A percentile compares a stretch with the other conserved stretches of the same genome.
These are phyloP conservation scores for Stereocaulon alpinum DNA, from an alignment of 495 filamentous ascomycete genomes.

Conservation along the genomic window DNA sequence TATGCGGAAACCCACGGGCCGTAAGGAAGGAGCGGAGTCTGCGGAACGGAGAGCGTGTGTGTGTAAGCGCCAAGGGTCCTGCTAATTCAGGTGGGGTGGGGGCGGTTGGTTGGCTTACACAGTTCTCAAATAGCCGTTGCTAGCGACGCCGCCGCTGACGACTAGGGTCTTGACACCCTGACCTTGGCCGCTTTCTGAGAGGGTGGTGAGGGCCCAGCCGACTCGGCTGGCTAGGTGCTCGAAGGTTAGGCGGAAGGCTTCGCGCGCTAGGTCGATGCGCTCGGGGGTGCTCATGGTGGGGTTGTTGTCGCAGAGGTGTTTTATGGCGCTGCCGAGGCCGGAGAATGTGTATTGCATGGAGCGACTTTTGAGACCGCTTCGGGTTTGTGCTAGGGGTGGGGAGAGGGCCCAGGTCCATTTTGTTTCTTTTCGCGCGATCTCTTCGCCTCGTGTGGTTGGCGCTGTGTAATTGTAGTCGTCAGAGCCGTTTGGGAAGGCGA, in stretches of 20 bases:
- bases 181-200: constrained; percentile 14
- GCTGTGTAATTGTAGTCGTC: constrained; percentile 45
- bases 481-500: constrained; percentile 56
- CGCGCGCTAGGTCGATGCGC: constrained; percentile 53
- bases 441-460: constrained; percentile 42
- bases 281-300: constrained; percentile 33
- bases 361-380: constrained; percentile 21
- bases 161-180: constrained; percentile 52
- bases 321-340: constrained; percentile 46
- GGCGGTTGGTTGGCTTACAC: constrained; percentile 33
- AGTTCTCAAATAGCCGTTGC: constrained; percentile 63
- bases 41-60: neutral
- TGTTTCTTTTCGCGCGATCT: constrained; percentile 33
- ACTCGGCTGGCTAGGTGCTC: constrained; percentile 74
- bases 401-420: constrained; percentile 48
- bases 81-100: neutral
- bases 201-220: constrained; percentile 49
- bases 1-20: constrained; percentile 47
- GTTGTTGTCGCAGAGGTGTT: constrained; percentile 33
- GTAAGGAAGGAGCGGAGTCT: constrained; percentile 49
- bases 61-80: neutral
- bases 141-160: constrained; percentile 80
- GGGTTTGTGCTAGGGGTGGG: constrained; percentile 43
- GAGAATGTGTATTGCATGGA: constrained; percentile 54
- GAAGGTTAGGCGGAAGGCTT: constrained; percentile 69